Percentiles rank a stretch among this genome's conserved stretches.
These are phyloP conservation scores for Trichophyton simii DNA, from an alignment of 2,329 filamentous ascomycete genomes.

Conservation along the genomic window DNA sequence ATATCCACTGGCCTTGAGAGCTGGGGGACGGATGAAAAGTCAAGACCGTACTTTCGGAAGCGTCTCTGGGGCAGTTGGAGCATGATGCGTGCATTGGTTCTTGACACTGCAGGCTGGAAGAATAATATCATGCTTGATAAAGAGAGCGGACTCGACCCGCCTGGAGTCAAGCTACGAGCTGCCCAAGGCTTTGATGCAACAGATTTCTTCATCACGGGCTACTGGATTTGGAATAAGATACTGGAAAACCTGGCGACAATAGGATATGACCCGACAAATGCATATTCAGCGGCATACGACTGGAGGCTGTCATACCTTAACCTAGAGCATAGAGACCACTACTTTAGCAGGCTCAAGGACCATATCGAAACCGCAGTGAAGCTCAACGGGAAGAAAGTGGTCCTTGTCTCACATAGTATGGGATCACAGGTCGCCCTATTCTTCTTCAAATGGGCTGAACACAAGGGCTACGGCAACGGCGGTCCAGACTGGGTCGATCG, in stretches of 20 bases:
- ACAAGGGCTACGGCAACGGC: constrained; percentile 62
- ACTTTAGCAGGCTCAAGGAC: constrained; percentile 79
- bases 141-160: constrained; percentile 77
- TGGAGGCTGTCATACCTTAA: constrained; percentile 88
- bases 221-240: constrained; percentile 99
- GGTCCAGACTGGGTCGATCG: constrained; percentile 81
- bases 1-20: constrained; percentile 95
- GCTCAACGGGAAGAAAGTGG: constrained; percentile 66
- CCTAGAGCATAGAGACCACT: constrained; percentile 79
- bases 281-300: constrained; percentile 63
- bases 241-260: constrained; percentile 92
- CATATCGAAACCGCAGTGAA: constrained; percentile 74
- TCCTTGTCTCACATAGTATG: constrained; percentile 91
- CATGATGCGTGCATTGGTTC: constrained; percentile 90
- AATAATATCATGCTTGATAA: constrained; percentile 94
- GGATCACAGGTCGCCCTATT: constrained; percentile 84
- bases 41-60: constrained; percentile 84
- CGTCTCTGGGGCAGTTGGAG: constrained; percentile 95
- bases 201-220: constrained; percentile 69
- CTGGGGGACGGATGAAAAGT: constrained; percentile 80
- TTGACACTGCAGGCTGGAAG: constrained; percentile 93
- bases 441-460: constrained; percentile 71
- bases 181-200: constrained; percentile 96
- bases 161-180: constrained; percentile 75
- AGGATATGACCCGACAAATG: constrained; percentile 77